Percentiles rank a stretch among this genome's conserved stretches.
phyloP scores from a whole-genome alignment of 2,329 filamentous ascomycete genomes.

The Pleomassaria siparia region DNA sequence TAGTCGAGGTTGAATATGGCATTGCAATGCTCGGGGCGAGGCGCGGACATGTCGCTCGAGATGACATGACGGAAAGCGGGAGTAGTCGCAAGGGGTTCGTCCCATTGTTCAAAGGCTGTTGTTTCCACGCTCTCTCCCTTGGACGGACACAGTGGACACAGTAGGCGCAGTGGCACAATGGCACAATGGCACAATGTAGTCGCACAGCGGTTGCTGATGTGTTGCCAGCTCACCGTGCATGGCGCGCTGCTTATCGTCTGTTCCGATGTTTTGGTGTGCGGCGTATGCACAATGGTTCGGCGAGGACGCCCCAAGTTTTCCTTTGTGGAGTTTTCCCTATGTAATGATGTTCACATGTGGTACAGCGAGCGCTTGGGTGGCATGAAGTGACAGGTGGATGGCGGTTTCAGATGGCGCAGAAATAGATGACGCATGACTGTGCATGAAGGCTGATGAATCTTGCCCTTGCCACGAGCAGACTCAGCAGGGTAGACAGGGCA shows the following conservation, averaged over 20 bases:
- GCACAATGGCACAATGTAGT: constrained; percentile 1
- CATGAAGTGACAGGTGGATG: constrained; percentile 5
- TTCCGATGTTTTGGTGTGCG: background rate
- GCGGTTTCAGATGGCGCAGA: constrained; percentile 17
- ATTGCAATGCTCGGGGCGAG: no score
- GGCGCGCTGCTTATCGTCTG: background rate
- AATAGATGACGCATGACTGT: constrained; percentile 2
- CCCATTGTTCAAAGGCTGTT: no score
- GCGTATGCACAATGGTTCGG: background rate
- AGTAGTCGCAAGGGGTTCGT: no score
- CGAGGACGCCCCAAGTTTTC: background rate
- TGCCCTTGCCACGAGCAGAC: background rate
- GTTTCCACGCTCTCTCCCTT: no score
- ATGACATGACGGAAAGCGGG: no score
- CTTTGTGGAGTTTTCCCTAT: no score
- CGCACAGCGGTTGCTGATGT: background rate
- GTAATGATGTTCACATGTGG: constrained; percentile 4
- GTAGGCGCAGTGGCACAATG: no score
- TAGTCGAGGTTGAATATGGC: no score
- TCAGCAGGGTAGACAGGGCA: background rate
- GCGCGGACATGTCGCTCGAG: no score
- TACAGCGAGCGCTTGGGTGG: constrained; percentile 8
- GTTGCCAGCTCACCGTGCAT: background rate
- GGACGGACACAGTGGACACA: no score
- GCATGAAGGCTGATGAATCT: constrained; percentile 6